A percentile compares a stretch with the other conserved stretches of the same genome.
phyloP scores from a whole-genome alignment of 164 flowering plant species.

The Cinnamomum chago region DNA sequence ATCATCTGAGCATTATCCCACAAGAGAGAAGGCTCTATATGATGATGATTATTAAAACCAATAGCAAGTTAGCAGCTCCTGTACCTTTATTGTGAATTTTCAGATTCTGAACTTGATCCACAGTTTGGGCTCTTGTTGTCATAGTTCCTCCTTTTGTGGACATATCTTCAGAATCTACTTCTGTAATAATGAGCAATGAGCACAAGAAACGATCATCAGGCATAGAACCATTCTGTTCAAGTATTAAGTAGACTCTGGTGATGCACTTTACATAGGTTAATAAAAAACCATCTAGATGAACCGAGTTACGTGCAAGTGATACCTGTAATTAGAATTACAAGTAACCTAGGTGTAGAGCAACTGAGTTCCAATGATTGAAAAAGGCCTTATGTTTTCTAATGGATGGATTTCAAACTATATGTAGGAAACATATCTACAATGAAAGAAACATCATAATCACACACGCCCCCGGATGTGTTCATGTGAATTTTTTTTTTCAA shows the following conservation, averaged over 20 bases:
- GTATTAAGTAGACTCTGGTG: not conserved
- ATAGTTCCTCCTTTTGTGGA: constrained; percentile 15
- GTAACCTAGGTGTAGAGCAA: too few relatives aligned
- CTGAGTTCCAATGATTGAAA: too few relatives aligned
- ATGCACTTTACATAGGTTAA: not conserved
- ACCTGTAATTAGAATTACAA: too few relatives aligned
- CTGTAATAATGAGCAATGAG: not conserved
- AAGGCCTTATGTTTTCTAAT: too few relatives aligned
- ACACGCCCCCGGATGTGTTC: not conserved
- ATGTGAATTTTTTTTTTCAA: not conserved
- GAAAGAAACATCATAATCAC: too few relatives aligned
- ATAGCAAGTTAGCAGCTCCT: not conserved
- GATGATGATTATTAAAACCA: not conserved
- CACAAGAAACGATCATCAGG: not conserved
- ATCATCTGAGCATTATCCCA: not conserved
- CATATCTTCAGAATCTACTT: not conserved
- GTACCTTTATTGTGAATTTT: constrained; percentile 28
- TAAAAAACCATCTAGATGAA: not conserved
- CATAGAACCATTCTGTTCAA: not conserved
- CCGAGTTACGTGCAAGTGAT: not conserved
- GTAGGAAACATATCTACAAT: too few relatives aligned
- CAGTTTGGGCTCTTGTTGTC: constrained; percentile 25
- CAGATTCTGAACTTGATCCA: constrained; percentile 35
- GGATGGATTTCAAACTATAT: too few relatives aligned
- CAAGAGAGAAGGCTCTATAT: not conserved